Conservation (phyloP, 108 stramenopile species). For the Stephanodiscus triporus region DNA sequence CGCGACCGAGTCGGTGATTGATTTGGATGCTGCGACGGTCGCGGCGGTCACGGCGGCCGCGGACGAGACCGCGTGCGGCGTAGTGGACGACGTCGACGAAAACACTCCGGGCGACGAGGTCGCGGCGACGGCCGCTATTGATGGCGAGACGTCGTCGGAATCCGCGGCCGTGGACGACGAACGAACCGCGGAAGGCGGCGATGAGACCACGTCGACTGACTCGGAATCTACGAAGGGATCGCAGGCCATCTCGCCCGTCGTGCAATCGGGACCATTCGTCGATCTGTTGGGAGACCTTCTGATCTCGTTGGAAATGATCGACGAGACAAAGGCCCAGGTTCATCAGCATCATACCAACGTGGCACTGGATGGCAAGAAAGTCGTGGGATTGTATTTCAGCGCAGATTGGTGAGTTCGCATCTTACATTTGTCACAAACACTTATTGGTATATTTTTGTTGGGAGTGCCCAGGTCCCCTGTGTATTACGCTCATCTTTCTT, state of each 20-base stretch:
- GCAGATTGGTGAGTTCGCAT: constrained; percentile 65
- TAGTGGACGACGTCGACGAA: background rate
- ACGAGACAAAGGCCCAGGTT: constrained; percentile 71
- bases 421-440: constrained; percentile 6
- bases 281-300: constrained; percentile 79
- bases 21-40: background rate
- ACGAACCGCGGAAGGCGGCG: constrained; percentile 8
- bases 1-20: background rate
- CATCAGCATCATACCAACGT: constrained; percentile 77
- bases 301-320: constrained; percentile 75
- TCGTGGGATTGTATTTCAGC: constrained; percentile 87
- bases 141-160: background rate
- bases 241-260: constrained; percentile 37
- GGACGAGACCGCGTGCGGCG: background rate
- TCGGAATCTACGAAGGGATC: constrained; percentile 8
- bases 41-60: background rate
- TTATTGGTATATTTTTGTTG: background rate
- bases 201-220: background rate
- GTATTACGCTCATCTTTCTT: background rate
- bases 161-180: background rate
- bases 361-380: constrained; percentile 74
- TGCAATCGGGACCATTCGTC: constrained; percentile 84
- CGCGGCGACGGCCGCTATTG: background rate
- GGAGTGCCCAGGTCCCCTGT: background rate
- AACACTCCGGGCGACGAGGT: background rate